Conservation (phyloP, 805 yeast species). For the Ogataea siamensis region DNA sequence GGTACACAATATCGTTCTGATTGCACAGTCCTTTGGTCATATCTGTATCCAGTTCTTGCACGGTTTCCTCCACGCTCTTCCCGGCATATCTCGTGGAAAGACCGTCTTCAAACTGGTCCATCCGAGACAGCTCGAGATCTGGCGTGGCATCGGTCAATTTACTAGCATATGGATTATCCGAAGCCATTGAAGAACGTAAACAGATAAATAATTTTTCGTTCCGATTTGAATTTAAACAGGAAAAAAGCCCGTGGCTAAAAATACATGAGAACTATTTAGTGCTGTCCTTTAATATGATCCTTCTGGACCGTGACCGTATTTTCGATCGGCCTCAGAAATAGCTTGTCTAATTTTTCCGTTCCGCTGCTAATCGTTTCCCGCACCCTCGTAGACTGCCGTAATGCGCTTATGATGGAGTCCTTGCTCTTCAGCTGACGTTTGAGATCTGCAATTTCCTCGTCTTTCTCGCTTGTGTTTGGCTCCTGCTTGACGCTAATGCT, state of each 20-base stretch:
- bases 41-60: constrained; percentile 61
- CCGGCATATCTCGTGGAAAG: constrained; percentile 60
- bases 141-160: constrained; percentile 17
- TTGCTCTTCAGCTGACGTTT: constrained; percentile 64
- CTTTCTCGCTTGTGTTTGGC: constrained; percentile 42
- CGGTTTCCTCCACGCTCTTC: constrained; percentile 64
- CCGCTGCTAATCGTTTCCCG: constrained; percentile 38
- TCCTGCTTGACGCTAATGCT: not conserved
- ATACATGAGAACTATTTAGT: constrained; percentile 2
- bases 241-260: constrained; percentile 2
- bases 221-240: constrained; percentile 1
- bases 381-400: constrained; percentile 62
- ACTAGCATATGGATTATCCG: constrained; percentile 26
- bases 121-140: constrained; percentile 7
- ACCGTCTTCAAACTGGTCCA: constrained; percentile 16
- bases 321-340: constrained; percentile 20
- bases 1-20: constrained; percentile 64
- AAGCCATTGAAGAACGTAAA: constrained; percentile 17
- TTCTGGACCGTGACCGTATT: constrained; percentile 14
- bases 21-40: constrained; percentile 57
- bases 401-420: constrained; percentile 73
- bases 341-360: constrained; percentile 10
- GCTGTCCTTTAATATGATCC: constrained; percentile 6
- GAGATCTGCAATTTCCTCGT: constrained; percentile 66
- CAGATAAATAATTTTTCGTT: constrained; percentile 10